Percentiles rank a stretch among this genome's conserved stretches.
Evolutionary conservation across 768 basidiomycete genomes (phyloP).

Genomic region (Cytidiella melzeri): DNA sequence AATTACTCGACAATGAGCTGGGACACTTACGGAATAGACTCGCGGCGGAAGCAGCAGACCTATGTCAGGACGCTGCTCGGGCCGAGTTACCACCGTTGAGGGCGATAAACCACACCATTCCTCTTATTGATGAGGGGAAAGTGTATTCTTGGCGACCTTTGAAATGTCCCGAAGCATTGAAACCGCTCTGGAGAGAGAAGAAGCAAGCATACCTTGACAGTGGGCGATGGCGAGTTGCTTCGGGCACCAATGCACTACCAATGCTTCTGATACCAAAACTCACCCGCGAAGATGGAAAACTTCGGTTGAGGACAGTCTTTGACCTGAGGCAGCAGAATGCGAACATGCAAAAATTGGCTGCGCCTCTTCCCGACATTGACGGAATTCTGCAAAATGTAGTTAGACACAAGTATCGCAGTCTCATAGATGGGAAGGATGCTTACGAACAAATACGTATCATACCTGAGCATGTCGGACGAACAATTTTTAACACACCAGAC

Average conservation of each 20-base stretch:
- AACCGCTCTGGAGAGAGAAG: no score
- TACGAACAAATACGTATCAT: slow-evolving; percentile 35
- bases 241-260: no score
- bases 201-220: no score
- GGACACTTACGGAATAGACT: slow-evolving; percentile 12
- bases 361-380: slow-evolving; percentile 21
- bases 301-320: no score
- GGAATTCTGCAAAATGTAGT: slow-evolving; percentile 16
- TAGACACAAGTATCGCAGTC: slow-evolving; percentile 6
- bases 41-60: slow-evolving; percentile 5
- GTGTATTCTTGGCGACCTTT: slow-evolving; percentile 13
- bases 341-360: no score
- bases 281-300: not conserved
- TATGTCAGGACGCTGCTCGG: slow-evolving; percentile 10
- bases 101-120: slow-evolving; percentile 18
- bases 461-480: slow-evolving; percentile 25
- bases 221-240: no score
- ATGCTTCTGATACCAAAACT: slow-evolving; percentile 11
- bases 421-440: no score
- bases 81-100: slow-evolving; percentile 14
- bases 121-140: slow-evolving; percentile 13
- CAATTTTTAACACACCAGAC: slow-evolving; percentile 29
- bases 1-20: slow-evolving; percentile 8
- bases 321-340: no score
- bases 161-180: slow-evolving; percentile 18